Evolutionary conservation across 2,329 filamentous ascomycete species (phyloP), one percentile per base, ranked within the genome.

Genomic region (Bisporella sp.): DNA sequence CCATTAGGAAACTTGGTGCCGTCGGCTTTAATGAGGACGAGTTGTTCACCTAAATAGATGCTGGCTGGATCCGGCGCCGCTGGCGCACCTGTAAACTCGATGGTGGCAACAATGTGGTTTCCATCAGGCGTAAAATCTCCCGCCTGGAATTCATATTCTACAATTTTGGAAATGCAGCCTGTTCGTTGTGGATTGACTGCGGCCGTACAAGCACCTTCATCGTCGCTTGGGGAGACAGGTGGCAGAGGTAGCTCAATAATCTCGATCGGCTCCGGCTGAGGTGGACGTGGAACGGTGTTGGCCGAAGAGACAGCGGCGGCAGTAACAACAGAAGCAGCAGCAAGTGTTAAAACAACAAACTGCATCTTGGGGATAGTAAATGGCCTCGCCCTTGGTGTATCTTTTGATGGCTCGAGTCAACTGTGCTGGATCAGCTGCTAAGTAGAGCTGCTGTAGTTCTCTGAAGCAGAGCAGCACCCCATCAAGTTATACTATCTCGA

Each of bases 1-100:
- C 73, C 73, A 47, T 71, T 73, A 1, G 62, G 44, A 41, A 75
- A 76, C 0, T 50, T 64, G 3, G 59, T 68, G 1, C 66, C 66
- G 48, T 75, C 69, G 0, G 67, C 54, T 53, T 72, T 74, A 54
- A 74, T 60, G 5, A 74, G 52, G 35, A 76, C 64, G 4, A 74
- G 45, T 42, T 75, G 71, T 7, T 58, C 51, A 2, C 71, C 72
- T 1, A 47, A 56, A 53, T 71, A 75, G 44, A 73, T 69, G 53
- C 69, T 72, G 5, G 64, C 64, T 0, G 68, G 59, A 51, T 71
- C 62, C 1, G 68, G 69, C 4, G 63, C 57, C 0, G 60, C 60
- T 1, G 72, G 69, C 2, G 73, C 71, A 2, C 73, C 73, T 6
- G 64, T 62, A 46, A 73, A 76, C 9, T 64, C 66, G 8, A 71